Evolutionary conservation across 2,329 filamentous ascomycete genomes (phyloP).

Genomic region (Aspergillus tubingensis): DNA sequence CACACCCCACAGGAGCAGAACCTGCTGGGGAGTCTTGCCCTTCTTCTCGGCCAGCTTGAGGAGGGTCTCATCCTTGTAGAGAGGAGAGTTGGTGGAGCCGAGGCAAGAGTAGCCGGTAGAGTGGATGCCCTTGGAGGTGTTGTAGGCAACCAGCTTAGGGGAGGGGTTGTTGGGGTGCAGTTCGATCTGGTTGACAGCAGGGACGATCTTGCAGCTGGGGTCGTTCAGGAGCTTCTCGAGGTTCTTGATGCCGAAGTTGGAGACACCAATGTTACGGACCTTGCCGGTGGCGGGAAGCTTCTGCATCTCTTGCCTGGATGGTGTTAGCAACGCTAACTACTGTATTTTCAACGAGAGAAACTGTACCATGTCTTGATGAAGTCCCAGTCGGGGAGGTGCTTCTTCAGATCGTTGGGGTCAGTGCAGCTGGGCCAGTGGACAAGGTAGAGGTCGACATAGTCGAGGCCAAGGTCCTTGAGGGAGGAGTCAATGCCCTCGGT

Average conservation of each 20-base stretch:
- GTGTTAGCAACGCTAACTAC: slow-evolving; percentile 55
- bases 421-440: slow-evolving; percentile 67
- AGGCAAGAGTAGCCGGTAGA: slow-evolving; percentile 59
- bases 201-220: slow-evolving; percentile 56
- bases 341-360: too few species aligned
- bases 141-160: slow-evolving; percentile 57
- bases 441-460: slow-evolving; percentile 72
- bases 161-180: slow-evolving; percentile 69
- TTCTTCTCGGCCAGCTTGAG: slow-evolving; percentile 57
- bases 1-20: slow-evolving; percentile 70
- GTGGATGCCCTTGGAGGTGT: slow-evolving; percentile 56
- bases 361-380: slow-evolving; percentile 72
- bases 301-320: slow-evolving; percentile 57
- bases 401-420: slow-evolving; percentile 52
- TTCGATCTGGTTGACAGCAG: slow-evolving; percentile 58
- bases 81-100: slow-evolving; percentile 56
- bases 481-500: slow-evolving; percentile 63
- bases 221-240: slow-evolving; percentile 74
- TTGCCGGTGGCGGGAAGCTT: slow-evolving; percentile 56
- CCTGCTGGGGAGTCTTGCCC: slow-evolving; percentile 57
- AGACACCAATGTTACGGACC: slow-evolving; percentile 79
- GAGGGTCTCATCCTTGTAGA: slow-evolving; percentile 57
- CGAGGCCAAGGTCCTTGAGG: slow-evolving; percentile 63
- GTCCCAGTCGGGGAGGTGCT: slow-evolving; percentile 75
- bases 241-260: slow-evolving; percentile 81